Evolutionary conservation across 352 stramenopile species (phyloP).

Genomic region (Globisporangium viniferum): DNA sequence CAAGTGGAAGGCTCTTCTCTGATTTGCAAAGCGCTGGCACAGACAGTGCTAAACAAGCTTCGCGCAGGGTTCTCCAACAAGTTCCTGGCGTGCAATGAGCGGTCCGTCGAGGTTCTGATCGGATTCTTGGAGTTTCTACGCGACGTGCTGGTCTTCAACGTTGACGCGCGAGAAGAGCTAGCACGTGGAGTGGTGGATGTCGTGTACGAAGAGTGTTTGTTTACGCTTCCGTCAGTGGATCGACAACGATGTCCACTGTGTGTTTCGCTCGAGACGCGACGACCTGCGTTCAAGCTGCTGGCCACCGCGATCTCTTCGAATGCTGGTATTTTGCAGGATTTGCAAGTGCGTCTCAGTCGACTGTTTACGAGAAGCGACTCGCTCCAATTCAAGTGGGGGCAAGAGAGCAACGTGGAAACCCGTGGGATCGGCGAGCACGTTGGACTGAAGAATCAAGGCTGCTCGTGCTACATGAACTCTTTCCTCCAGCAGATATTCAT

Average conservation of each 20-base stretch:
- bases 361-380: slow-evolving; percentile 64
- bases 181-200: slow-evolving; percentile 70
- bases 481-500: slow-evolving; percentile 98
- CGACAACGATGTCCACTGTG: slow-evolving; percentile 66
- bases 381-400: slow-evolving; percentile 73
- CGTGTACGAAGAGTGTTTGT: slow-evolving; percentile 83
- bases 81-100: slow-evolving; percentile 73
- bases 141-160: slow-evolving; percentile 61
- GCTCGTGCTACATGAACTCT: slow-evolving; percentile 99
- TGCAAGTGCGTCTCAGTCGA: slow-evolving; percentile 49
- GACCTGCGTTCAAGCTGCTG: slow-evolving; percentile 78
- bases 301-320: slow-evolving; percentile 75
- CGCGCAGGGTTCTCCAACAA: slow-evolving; percentile 72
- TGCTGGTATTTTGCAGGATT: slow-evolving; percentile 52
- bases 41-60: slow-evolving; percentile 57
- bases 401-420: slow-evolving; percentile 82
- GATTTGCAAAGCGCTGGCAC: slow-evolving; percentile 51
- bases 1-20: slow-evolving; percentile 46
- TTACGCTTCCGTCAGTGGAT: slow-evolving; percentile 70
- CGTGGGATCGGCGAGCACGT: slow-evolving; percentile 82
- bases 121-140: slow-evolving; percentile 77
- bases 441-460: slow-evolving; percentile 98
- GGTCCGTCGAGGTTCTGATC: slow-evolving; percentile 62
- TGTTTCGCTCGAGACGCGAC: slow-evolving; percentile 70
- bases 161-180: slow-evolving; percentile 46